Base-by-base conservation (phyloP, 345 rosid genomes). In the Populus pruinosa region DNA sequence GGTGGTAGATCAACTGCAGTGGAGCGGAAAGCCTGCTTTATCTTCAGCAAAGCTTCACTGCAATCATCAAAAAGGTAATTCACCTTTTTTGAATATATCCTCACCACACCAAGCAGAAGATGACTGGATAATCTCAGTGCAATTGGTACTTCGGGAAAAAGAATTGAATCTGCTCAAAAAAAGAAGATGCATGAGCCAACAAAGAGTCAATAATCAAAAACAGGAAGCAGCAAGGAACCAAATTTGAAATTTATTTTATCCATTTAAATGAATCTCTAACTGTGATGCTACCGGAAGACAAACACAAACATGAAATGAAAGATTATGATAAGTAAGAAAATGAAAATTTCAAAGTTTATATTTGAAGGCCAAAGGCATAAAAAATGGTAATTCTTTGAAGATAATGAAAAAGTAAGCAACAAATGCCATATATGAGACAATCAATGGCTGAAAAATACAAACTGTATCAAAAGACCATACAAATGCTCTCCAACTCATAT, bases 11-110 rank as follows among this genome's bases (percentile, higher is more conserved):
- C 99, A 86, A 96, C 99, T 10, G 96, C 97, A 80, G 94, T 86
- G 77, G 99, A 94, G 79, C 98, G 98, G 82, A 96, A 96, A 80
- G 99, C 99, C 86, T 96, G 99, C 89, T 94, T 96, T 79, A 96
- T 79, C 90, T 96, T 94, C 38, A 94, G 94, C 89, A 96, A 90
- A 76, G 99, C 97, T 82, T 96, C 99, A 69, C 98, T 96, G 88
- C 99, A 96, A 87, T 96, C 99, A 83, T 96, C 99, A 16, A 96
- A 96, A 77, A 96, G 98, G 91, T 96, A 96, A 87, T 84, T 89
- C 80, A 96, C 99, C 93, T 96, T 96, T 83, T 92, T 90, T 78
- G 97, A 91, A 78, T 96, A 96, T 83, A 96, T 96, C 88, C 98
- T 93, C 86, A 96, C 99, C 79, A 96, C 99, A 70, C 99, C 99